Conservation (phyloP, 2,329 filamentous ascomycete species). For the Xylariaceae sp. region DNA sequence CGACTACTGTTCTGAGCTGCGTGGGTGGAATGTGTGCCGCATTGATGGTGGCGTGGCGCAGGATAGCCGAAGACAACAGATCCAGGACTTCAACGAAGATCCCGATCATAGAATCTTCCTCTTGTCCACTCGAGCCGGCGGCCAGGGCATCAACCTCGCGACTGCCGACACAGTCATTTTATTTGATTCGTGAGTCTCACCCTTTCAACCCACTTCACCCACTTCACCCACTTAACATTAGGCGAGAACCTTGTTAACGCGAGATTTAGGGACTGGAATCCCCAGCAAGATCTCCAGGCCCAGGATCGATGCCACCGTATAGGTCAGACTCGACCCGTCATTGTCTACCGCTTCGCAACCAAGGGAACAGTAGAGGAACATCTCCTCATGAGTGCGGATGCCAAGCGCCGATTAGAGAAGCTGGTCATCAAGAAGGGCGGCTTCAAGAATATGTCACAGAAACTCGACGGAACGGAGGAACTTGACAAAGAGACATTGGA, state of each 20-base stretch:
- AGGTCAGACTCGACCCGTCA: slow-evolving; percentile 83
- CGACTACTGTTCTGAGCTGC: slow-evolving; percentile 74
- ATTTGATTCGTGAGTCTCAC: slow-evolving; percentile 57
- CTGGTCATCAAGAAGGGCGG: slow-evolving; percentile 92
- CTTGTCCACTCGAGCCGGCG: slow-evolving; percentile 83
- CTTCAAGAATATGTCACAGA: slow-evolving; percentile 64
- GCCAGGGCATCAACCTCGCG: slow-evolving; percentile 90
- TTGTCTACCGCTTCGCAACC: slow-evolving; percentile 90
- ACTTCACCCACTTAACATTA: too few relatives aligned
- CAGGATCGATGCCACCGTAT: slow-evolving; percentile 95
- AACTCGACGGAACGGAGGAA: slow-evolving; percentile 47
- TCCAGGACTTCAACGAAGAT: slow-evolving; percentile 65
- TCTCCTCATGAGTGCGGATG: slow-evolving; percentile 79
- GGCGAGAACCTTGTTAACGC: slow-evolving; percentile 10
- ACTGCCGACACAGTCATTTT: slow-evolving; percentile 88
- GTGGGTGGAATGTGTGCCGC: slow-evolving; percentile 74
- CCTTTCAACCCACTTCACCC: too few relatives aligned
- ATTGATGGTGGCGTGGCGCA: slow-evolving; percentile 88
- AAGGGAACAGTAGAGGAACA: slow-evolving; percentile 89
- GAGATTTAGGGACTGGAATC: slow-evolving; percentile 68
- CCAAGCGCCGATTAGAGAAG: slow-evolving; percentile 87
- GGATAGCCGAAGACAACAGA: slow-evolving; percentile 61
- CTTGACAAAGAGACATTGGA: slow-evolving; percentile 57
- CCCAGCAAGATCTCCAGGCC: slow-evolving; percentile 92
- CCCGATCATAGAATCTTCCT: slow-evolving; percentile 69